Base-by-base conservation (phyloP, 495 filamentous ascomycete genomes). In the Penicillium subrubescens region DNA sequence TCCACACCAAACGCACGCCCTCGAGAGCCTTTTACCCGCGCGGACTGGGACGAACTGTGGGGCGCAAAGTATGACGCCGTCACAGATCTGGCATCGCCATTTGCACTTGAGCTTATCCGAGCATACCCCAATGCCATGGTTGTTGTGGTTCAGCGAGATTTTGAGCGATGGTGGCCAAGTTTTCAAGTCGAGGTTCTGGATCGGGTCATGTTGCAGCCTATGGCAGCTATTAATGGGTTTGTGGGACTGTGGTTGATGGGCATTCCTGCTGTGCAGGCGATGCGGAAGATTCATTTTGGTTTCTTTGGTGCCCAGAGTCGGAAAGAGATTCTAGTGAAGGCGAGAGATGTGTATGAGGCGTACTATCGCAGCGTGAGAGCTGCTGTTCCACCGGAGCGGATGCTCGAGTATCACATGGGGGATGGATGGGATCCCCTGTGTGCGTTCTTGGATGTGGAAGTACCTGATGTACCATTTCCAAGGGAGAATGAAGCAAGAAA, bases 211-310 rank as follows among this genome's bases (percentile, higher is more conserved):
- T 0, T 52, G 0, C 59, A 61, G 35, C 59, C 59, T 8, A 61
- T 61, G 59, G 59, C 59, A 8, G 21, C 59, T 37, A 61, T 61
- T 3, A 61, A 61, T 27, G 59, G 46, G 19, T 61, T 61, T 31
- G 12, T 61, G 17, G 59, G 31, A 7, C 31, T 61, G n/a, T 12
- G 52, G 41, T 27, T 52, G 3, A 61, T 53, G 59, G 59, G 59
- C 0, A 61, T 60, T 5, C 58, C 58, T 19, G 58, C 58, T 10
- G 58, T 60, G 29, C 58, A 60, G 46, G 58, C 58, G n/a, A 60
- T 60, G 58, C 29, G 58, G 19, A 60, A 60, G 46, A 60, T 52
- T n/a, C 58, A 60, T 53, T 60, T 60, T 39, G 58, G 58, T 3
- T 60, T 60, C 46, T 60, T 60, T 10, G 44, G 46, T 17, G 58